A percentile compares a stretch with the other conserved stretches of the same genome.
These are phyloP conservation scores for Rutstroemia sp. DNA, from an alignment of 2,329 filamentous ascomycete genomes.

Conservation along the genomic window DNA sequence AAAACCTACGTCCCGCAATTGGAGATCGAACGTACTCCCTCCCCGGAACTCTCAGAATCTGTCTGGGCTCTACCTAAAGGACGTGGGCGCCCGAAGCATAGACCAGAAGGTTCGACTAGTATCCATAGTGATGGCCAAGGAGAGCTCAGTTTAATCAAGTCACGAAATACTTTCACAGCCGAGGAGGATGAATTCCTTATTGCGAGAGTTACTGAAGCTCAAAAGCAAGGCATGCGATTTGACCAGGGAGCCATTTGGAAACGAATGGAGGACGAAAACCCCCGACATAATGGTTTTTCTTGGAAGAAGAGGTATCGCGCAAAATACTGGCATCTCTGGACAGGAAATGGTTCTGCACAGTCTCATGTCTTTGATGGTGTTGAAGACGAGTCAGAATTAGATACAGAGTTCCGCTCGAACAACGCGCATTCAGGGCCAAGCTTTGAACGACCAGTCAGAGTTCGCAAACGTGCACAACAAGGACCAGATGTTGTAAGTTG, in stretches of 20 bases:
- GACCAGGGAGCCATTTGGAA: conserved; percentile 15
- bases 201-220: conserved; percentile 19
- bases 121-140: conserved; percentile 1
- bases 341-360: neutral
- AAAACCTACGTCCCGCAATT: conserved; percentile 15
- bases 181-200: conserved; percentile 24
- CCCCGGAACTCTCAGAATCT: conserved; percentile 21
- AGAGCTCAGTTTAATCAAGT: neutral
- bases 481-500: conserved; percentile 25
- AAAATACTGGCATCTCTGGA: conserved; percentile 3
- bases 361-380: neutral
- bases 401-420: neutral
- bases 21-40: conserved; percentile 20
- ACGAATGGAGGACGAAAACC: conserved; percentile 17
- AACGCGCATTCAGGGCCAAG: neutral
- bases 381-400: neutral
- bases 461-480: conserved; percentile 20
- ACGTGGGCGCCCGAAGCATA: conserved; percentile 4
- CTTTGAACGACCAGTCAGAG: conserved; percentile 13
- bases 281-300: conserved; percentile 15
- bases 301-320: neutral
- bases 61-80: conserved; percentile 24
- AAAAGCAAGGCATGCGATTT: conserved; percentile 12
- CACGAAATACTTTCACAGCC: conserved; percentile 15
- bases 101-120: neutral